Base-by-base conservation (phyloP, 805 yeast species). In the Ogataea corticis region DNA sequence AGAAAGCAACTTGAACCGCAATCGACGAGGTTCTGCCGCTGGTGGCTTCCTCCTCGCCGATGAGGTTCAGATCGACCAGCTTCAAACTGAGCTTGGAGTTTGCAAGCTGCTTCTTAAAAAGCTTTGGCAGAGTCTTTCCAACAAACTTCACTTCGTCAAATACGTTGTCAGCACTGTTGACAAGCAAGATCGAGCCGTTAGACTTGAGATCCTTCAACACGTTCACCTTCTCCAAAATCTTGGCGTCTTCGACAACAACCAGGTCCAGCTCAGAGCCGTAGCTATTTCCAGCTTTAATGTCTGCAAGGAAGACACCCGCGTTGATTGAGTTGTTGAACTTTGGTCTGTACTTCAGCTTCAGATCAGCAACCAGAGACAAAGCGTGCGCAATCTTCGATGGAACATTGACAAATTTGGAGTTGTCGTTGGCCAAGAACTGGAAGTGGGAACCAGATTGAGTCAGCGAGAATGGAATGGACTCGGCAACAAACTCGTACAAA, bases 241-340 rank as follows among this genome's bases (percentile, higher is more conserved):
- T 60, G n/a, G 70, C 57, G 56, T 79, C 79, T 56, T 83, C 87
- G 50, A 90, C 80, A 41, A 87, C 60, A 6, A 82, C 76, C 17
- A 85, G 71, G 55, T 82, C 83, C 11, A 92, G 85, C 37, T 74
- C 59, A 43, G 82, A 87, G 6, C 76, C 68, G 21, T 71, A 65
- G 18, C 49, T 50, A 14, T 46, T 38, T 28, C 69, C 69, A 30
- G 57, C 57, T 31, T 47, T 51, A 41, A 85, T 69, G 58, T 84
- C 87, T 31, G 90, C 76, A 65, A 85, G 87, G 62, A 83, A 82
- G 7, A 79, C 61, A 50, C 97, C 97, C 29, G 91, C 92, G 41
- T 77, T 78, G 13, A 80, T 70, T 30, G 73, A 62, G 63, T 87
- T 90, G 65, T 92, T 96, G 57, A 72, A 88, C 58, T 78, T 79